Evolutionary conservation across 2,329 filamentous ascomycete species (phyloP).

Genomic region (Myrmaecium sp.): DNA sequence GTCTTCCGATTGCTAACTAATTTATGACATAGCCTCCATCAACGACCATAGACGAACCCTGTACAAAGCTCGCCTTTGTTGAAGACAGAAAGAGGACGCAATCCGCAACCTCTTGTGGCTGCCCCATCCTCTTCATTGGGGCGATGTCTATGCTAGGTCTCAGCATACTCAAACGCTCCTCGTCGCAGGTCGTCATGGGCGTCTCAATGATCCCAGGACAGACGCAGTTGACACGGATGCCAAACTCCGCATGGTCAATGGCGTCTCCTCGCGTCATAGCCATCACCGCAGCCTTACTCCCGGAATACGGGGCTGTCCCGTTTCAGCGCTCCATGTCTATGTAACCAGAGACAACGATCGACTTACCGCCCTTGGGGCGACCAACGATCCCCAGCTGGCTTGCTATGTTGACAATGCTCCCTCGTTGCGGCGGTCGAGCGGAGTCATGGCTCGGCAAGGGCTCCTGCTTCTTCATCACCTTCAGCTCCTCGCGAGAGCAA

Average conservation of each 20-base stretch:
- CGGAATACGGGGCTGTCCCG: conserved; percentile 35
- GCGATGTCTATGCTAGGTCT: conserved; percentile 26
- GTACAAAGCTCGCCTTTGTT: conserved; percentile 36
- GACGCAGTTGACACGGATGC: conserved; percentile 42
- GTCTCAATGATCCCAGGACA: conserved; percentile 35
- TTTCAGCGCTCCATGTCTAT: conserved; percentile 1
- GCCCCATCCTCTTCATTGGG: conserved; percentile 30
- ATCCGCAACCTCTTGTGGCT: conserved; percentile 37
- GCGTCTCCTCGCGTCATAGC: conserved; percentile 40
- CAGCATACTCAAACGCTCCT: conserved; percentile 15
- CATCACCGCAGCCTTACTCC: conserved; percentile 41
- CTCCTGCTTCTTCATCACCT: conserved; percentile 33
- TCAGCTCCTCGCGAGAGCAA: conserved; percentile 36
- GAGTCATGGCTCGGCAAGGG: conserved; percentile 31
- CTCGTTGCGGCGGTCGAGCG: conserved; percentile 19
- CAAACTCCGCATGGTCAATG: conserved; percentile 34
- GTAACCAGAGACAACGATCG: neutral
- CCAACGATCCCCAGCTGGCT: conserved; percentile 32
- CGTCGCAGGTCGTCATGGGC: conserved; percentile 15
- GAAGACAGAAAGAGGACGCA: conserved; percentile 35
- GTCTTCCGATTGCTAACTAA: too few species aligned
- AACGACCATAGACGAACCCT: conserved; percentile 29
- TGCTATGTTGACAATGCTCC: conserved; percentile 38
- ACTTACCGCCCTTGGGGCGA: conserved; percentile 18
- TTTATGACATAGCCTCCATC: conserved; percentile 27